phyloP scores from a whole-genome alignment of 2,329 filamentous ascomycete genomes.

The Botrytis deweyae region DNA sequence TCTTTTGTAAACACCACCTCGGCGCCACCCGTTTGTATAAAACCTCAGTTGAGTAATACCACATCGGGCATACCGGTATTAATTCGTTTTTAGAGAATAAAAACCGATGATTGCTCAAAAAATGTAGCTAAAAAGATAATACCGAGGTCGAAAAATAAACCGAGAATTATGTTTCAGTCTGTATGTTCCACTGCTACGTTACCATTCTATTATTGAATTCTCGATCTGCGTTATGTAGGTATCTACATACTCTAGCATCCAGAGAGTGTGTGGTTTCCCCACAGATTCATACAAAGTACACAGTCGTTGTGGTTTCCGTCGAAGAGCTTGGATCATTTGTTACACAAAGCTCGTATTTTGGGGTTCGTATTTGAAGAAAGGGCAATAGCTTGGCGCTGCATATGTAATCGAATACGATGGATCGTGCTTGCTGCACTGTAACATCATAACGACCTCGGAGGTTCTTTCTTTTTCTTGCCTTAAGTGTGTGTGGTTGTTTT shows the following conservation, averaged over 20 bases:
- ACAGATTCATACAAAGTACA: not conserved
- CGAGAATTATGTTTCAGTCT: not conserved
- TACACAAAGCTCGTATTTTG: conserved; percentile 8
- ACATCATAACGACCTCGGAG: not conserved
- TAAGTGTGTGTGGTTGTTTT: not conserved
- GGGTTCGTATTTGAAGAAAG: not conserved
- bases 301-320: not conserved
- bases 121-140: not conserved
- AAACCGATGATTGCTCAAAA: not conserved
- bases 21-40: not conserved
- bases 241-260: not conserved
- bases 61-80: not conserved
- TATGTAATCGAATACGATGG: not conserved
- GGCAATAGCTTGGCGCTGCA: not conserved
- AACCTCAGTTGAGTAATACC: not conserved
- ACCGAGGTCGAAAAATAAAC: not conserved
- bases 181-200: conserved; percentile 2
- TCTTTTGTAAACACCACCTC: not conserved
- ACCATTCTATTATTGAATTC: not conserved
- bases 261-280: not conserved
- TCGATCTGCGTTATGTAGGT: not conserved
- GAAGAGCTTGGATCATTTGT: not conserved
- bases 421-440: not conserved
- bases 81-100: not conserved
- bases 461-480: not conserved